Conservation (phyloP, 1,284 basidiomycete species). For the Vanrija humicola region DNA sequence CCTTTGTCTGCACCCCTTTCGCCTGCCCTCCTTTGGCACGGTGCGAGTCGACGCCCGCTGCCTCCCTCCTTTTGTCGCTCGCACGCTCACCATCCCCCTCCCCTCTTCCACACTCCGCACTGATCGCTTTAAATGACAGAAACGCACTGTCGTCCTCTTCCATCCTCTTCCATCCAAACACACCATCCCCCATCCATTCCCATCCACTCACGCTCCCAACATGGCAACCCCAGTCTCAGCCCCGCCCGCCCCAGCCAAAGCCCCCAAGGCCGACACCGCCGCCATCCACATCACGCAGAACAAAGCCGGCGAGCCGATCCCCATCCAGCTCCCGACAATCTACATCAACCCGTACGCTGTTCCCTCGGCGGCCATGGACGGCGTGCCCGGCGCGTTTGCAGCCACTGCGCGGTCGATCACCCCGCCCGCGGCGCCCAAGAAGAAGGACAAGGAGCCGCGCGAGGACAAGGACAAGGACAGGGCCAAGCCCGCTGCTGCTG, state of each 20-base stretch:
- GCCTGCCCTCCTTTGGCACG: neutral
- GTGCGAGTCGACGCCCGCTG: neutral
- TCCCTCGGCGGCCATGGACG: neutral
- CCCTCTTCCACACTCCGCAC: neutral
- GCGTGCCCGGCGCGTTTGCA: neutral
- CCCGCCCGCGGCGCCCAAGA: neutral
- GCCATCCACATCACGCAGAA: neutral
- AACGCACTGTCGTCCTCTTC: neutral
- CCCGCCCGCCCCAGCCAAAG: neutral
- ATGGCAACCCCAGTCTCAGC: neutral
- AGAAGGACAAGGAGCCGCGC: neutral
- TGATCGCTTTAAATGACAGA: too few relatives aligned
- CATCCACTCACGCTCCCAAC: conserved; percentile 7
- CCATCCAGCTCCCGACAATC: conserved; percentile 31
- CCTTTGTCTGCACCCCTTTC: neutral
- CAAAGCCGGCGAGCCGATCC: conserved; percentile 15
- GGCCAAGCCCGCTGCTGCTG: neutral
- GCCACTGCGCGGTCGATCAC: neutral
- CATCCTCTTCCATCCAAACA: neutral
- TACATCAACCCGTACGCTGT: conserved; percentile 18
- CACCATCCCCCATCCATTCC: neutral
- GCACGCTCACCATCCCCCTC: neutral
- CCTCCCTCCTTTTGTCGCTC: neutral
- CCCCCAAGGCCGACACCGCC: neutral
- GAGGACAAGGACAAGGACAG: too few relatives aligned